Conservation (phyloP, 805 yeast species). For the Wickerhamiella cacticola region DNA sequence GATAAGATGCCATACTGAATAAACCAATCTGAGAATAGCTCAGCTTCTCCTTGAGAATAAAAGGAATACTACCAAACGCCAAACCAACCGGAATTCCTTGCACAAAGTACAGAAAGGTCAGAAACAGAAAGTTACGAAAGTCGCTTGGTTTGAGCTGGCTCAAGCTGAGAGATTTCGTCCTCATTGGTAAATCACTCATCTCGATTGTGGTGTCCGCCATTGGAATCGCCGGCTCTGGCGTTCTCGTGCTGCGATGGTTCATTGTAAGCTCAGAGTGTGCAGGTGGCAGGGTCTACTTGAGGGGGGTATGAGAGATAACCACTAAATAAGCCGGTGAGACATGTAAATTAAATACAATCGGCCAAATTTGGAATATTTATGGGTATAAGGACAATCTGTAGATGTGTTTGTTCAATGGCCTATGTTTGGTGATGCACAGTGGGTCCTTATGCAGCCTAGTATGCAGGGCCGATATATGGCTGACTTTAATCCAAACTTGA, state of each 20-base stretch:
- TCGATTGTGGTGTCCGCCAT: constrained; percentile 4
- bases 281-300: neutral
- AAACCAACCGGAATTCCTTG: constrained; percentile 97
- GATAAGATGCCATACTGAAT: constrained; percentile 86
- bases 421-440: no score
- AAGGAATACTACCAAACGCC: constrained; percentile 91
- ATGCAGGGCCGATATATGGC: no score
- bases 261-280: neutral
- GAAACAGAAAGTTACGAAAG: constrained; percentile 58
- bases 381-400: no score
- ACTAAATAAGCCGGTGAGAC: neutral
- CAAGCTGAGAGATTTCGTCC: constrained; percentile 19
- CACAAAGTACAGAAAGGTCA: constrained; percentile 63
- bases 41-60: constrained; percentile 67
- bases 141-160: constrained; percentile 35
- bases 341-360: neutral
- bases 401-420: no score
- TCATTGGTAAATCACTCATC: constrained; percentile 1
- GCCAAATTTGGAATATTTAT: no score
- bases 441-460: no score
- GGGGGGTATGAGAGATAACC: neutral
- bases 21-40: constrained; percentile 83
- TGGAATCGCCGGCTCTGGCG: constrained; percentile 10
- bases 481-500: no score
- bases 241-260: constrained; percentile 8